A percentile compares a stretch with the other conserved stretches of the same genome.
phyloP scores from a whole-genome alignment of 2,329 filamentous ascomycete genomes.

The Leptographium radiaticola region DNA sequence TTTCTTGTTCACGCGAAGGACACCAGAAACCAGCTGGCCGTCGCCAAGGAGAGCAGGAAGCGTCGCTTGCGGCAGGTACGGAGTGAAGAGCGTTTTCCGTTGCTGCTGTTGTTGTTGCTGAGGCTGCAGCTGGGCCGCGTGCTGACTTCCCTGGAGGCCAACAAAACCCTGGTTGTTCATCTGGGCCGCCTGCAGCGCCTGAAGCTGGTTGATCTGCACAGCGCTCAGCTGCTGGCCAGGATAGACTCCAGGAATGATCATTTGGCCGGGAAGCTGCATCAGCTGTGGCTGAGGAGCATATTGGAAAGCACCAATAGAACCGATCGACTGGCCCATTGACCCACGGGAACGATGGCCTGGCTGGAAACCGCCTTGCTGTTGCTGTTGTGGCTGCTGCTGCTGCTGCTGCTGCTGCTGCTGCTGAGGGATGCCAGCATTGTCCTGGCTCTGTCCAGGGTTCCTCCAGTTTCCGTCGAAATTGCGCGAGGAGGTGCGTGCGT shows the following conservation, averaged over 20 bases:
- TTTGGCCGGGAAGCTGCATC: constrained; percentile 73
- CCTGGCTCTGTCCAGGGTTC: constrained; percentile 59
- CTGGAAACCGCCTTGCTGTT: constrained; percentile 63
- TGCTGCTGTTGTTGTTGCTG: constrained; percentile 70
- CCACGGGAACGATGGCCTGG: constrained; percentile 78
- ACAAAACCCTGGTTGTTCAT: constrained; percentile 66
- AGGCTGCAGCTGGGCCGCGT: constrained; percentile 43
- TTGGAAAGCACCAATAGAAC: constrained; percentile 74
- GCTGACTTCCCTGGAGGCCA: constrained; percentile 56
- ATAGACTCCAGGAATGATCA: constrained; percentile 78
- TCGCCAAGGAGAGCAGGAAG: constrained; percentile 81
- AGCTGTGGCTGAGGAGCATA: constrained; percentile 80
- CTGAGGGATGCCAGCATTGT: constrained; percentile 22
- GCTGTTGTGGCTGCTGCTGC: constrained; percentile 36
- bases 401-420: constrained; percentile 28
- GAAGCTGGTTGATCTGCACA: constrained; percentile 78
- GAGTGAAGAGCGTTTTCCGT: constrained; percentile 95
- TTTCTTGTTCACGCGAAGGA: constrained; percentile 98
- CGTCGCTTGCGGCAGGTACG: constrained; percentile 89
- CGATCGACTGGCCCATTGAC: constrained; percentile 76
- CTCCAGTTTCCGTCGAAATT: constrained; percentile 99
- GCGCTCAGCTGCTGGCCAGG: constrained; percentile 71
- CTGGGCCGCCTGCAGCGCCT: constrained; percentile 82
- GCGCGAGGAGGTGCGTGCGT: constrained; percentile 70
- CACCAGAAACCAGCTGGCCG: constrained; percentile 89